Evolutionary conservation across 352 stramenopile genomes (phyloP).

Genomic region (Phytophthora fragariae): DNA sequence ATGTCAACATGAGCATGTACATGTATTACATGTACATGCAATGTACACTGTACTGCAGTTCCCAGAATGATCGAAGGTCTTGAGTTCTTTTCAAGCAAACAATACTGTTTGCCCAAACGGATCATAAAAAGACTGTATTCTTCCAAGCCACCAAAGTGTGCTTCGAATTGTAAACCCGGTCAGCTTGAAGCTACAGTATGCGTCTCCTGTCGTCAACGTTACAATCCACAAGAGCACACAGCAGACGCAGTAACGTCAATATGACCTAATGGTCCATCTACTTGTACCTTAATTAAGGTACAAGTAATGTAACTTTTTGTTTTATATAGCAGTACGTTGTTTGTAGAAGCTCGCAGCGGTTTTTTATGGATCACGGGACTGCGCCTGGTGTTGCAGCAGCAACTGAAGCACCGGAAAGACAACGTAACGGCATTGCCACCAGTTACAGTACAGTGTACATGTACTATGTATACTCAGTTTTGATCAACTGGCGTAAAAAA

Average conservation of each 20-base stretch:
- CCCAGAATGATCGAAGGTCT: neutral
- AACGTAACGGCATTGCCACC: too few relatives aligned
- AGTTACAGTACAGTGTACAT: too few relatives aligned
- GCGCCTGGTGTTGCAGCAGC: neutral
- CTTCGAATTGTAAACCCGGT: slow-evolving; percentile 13
- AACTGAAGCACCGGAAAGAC: neutral
- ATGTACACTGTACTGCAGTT: neutral
- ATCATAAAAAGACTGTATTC: slow-evolving; percentile 24
- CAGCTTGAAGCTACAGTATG: neutral
- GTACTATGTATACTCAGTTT: too few relatives aligned
- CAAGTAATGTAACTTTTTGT: too few relatives aligned
- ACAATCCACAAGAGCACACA: too few relatives aligned
- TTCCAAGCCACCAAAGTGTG: slow-evolving; percentile 16
- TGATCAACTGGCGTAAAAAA: too few relatives aligned
- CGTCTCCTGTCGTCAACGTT: neutral
- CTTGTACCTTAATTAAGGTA: too few relatives aligned
- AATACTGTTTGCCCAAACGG: slow-evolving; percentile 14
- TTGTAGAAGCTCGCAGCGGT: neutral
- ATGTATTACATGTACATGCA: too few relatives aligned
- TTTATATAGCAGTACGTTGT: neutral
- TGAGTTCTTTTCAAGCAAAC: neutral
- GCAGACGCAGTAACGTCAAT: too few relatives aligned
- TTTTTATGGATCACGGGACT: neutral
- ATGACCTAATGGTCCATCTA: too few relatives aligned
- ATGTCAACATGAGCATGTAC: too few relatives aligned